phyloP scores from a whole-genome alignment of 108 stramenopile genomes.

The Pseudonitzschia delicatissima region DNA sequence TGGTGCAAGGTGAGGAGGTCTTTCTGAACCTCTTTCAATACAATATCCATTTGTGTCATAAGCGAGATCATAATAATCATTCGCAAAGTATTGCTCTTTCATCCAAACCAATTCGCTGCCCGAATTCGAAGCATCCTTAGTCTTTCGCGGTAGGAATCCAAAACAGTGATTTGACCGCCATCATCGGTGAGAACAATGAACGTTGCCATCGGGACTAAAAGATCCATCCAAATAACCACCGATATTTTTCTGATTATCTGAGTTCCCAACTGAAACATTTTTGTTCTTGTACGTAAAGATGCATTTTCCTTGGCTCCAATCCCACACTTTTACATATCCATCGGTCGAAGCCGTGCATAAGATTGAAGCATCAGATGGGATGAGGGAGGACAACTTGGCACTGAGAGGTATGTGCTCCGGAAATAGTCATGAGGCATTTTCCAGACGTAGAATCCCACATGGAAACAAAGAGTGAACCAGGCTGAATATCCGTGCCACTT shows the following conservation, averaged over 20 bases:
- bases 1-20: conserved; percentile 84
- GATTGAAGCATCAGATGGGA: conserved; percentile 60
- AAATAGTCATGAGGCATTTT: conserved; percentile 71
- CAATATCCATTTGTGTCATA: conserved; percentile 81
- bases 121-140: conserved; percentile 6
- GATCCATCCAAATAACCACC: conserved; percentile 75
- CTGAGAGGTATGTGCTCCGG: conserved; percentile 56
- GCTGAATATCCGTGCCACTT: conserved; percentile 53
- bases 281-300: conserved; percentile 60
- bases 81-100: conserved; percentile 85
- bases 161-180: conserved; percentile 59
- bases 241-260: conserved; percentile 43
- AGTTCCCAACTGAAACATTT: conserved; percentile 49
- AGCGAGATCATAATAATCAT: conserved; percentile 84
- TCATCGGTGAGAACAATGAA: conserved; percentile 71
- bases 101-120: conserved; percentile 47
- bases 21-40: conserved; percentile 73
- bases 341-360: conserved; percentile 71
- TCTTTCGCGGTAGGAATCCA: conserved; percentile 46
- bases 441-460: conserved; percentile 79
- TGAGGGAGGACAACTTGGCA: conserved; percentile 77
- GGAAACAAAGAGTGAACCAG: conserved; percentile 70
- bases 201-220: conserved; percentile 69
- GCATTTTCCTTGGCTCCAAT: conserved; percentile 62
- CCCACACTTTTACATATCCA: conserved; percentile 71